A percentile compares a stretch with the other conserved stretches of the same genome.
These are phyloP conservation scores for Mortierella hygrophila DNA, from an alignment of 192 early-diverging fungal species.

Conservation along the genomic window DNA sequence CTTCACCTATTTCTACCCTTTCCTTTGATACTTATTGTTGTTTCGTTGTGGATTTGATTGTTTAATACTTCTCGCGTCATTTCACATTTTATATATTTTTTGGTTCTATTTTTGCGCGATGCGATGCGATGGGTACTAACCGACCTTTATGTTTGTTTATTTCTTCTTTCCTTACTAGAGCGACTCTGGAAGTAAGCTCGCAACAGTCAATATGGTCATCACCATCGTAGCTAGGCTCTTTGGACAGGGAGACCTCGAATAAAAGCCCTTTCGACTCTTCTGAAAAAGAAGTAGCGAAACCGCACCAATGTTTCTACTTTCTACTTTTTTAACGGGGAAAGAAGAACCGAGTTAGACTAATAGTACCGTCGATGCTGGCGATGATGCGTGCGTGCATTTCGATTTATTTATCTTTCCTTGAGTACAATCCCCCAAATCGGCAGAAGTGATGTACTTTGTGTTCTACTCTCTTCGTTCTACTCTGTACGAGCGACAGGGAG, in stretches of 20 bases:
- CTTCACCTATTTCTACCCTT: too few relatives aligned
- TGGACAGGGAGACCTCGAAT: constrained; percentile 56
- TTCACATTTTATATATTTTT: not conserved
- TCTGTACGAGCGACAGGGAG: not conserved
- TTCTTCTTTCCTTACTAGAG: constrained; percentile 14
- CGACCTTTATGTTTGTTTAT: not conserved
- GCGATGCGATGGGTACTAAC: not conserved
- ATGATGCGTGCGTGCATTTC: not conserved
- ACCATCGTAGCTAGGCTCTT: constrained; percentile 57
- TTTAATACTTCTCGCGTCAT: not conserved
- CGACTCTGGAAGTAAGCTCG: constrained; percentile 46
- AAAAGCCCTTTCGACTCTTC: not conserved
- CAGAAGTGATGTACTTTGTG: not conserved
- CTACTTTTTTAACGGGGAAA: not conserved
- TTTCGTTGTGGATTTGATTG: not conserved
- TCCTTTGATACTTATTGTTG: too few relatives aligned
- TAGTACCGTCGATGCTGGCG: not conserved
- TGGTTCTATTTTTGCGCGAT: constrained; percentile 13
- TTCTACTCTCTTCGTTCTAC: not conserved
- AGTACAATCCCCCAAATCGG: not conserved
- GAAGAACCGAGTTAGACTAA: not conserved
- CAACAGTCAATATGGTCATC: constrained; percentile 60
- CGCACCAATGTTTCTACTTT: not conserved
- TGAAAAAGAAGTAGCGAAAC: not conserved
- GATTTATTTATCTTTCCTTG: not conserved